Base-by-base conservation (phyloP, 192 early-diverging fungal genomes). In the Funneliformis geosporum region DNA sequence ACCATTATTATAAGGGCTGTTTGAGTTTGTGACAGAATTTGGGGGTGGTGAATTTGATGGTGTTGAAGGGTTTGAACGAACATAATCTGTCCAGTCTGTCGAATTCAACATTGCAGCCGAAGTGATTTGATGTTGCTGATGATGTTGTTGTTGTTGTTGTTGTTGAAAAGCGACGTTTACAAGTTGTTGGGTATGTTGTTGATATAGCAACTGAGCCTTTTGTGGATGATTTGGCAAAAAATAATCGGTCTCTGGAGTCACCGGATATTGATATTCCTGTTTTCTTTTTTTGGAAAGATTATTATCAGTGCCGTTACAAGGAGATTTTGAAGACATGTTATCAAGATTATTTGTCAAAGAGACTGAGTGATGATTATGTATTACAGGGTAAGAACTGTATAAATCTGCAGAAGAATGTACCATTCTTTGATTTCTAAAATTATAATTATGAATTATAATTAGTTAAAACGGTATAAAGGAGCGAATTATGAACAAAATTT, bases 41-140 rank as follows among this genome's bases (percentile, higher is more conserved):
- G n/a, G 42, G 27, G 76, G 25, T 5, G 76, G 62, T 16, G 76
- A 65, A 25, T 11, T 66, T 64, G 64, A 23, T 33, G 76, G 61
- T 28, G 76, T 50, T 16, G 76, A 47, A 75, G 73, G 73, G 12
- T 43, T 75, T 40, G 73, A 75, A 21, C 59, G 44, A 60, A 75
- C 59, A 75, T 38, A 75, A 18, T 75, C 73, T 18, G 27, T 33
- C 73, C 73, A 75, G 6, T 28, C 25, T 8, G 73, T 0, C 7
- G 14, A 8, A 71, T 71, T 71, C 42, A 71, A 71, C 42, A 44
- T 40, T 5, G 42, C 28, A 10, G 23, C 1, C 23, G 62, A 28
- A 21, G 68, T 59, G 47, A 33, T 33, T 33, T 33, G 33, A 2
- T 33, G 33, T 33, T 33, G 33, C 10, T 38, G 70, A 4, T 72